Percentiles rank a stretch among this genome's conserved stretches.
phyloP scores from a whole-genome alignment of 2,329 filamentous ascomycete genomes.

The Neopestalotiopsis sp. region DNA sequence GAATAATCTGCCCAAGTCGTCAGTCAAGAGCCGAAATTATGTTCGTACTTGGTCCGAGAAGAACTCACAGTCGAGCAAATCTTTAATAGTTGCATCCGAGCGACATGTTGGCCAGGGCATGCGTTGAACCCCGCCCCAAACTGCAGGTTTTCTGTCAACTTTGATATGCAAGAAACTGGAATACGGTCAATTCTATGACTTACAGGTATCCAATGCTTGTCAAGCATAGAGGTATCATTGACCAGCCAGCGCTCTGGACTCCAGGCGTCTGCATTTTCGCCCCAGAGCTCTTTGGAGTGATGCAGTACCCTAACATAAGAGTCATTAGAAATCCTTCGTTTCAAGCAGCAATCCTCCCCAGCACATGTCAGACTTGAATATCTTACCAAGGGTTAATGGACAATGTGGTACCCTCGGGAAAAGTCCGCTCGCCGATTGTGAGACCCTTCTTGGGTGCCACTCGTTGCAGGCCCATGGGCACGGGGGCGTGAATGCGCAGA shows the following conservation, averaged over 20 bases:
- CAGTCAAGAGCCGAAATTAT: not conserved
- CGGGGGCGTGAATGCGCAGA: constrained; percentile 30
- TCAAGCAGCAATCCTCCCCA: too few relatives aligned
- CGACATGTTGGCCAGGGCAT: constrained; percentile 20
- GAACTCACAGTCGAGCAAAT: constrained; percentile 2
- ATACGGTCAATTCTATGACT: not conserved
- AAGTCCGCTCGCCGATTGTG: constrained; percentile 14
- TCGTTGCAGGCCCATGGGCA: constrained; percentile 15
- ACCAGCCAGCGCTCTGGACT: constrained; percentile 18
- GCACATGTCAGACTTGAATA: constrained; percentile 23
- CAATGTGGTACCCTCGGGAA: constrained; percentile 16
- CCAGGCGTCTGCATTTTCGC: constrained; percentile 14
- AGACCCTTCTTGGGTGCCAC: constrained; percentile 8
- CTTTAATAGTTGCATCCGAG: constrained; percentile 17
- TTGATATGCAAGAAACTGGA: too few relatives aligned
- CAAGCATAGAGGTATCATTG: not conserved
- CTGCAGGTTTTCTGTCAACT: not conserved
- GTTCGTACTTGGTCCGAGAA: not conserved
- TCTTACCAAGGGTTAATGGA: constrained; percentile 18
- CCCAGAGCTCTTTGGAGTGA: constrained; percentile 14
- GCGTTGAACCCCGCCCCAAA: constrained; percentile 7
- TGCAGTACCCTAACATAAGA: not conserved
- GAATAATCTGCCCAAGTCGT: not conserved
- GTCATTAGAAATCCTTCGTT: not conserved
- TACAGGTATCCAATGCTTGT: constrained; percentile 18